Percentiles rank a stretch among this genome's conserved stretches.
Evolutionary conservation across 345 rosid species (phyloP).

Genomic region (Physaria fendleri): DNA sequence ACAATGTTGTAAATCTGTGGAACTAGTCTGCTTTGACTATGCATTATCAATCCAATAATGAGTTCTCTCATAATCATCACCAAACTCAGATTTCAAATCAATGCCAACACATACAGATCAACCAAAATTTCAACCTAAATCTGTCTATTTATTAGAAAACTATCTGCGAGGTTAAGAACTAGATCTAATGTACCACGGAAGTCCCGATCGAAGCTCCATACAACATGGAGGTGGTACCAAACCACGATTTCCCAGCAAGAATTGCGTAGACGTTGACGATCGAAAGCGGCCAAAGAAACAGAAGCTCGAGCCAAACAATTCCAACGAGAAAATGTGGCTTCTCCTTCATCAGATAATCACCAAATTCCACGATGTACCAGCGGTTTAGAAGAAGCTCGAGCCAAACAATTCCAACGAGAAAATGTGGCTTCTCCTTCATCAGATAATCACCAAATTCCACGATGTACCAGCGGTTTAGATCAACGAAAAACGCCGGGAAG

Average conservation of each 20-base stretch:
- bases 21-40: not conserved
- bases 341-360: not conserved
- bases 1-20: not conserved
- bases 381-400: constrained; percentile 32
- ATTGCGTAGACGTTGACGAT: not conserved
- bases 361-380: not conserved
- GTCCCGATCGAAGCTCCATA: not conserved
- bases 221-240: not conserved
- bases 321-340: not conserved
- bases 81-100: not conserved
- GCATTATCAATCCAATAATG: not conserved
- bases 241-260: not conserved
- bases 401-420: constrained; percentile 62
- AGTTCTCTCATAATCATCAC: not conserved
- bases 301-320: not conserved
- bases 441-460: constrained; percentile 48
- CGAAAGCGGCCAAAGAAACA: not conserved
- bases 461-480: constrained; percentile 37
- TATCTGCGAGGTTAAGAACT: not conserved
- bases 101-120: not conserved
- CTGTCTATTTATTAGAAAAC: not conserved
- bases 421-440: constrained; percentile 51
- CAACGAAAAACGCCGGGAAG: constrained; percentile 45
- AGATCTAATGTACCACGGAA: not conserved
- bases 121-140: not conserved